Base-by-base conservation (phyloP, 805 yeast species). In the Yarrowia sp. region DNA sequence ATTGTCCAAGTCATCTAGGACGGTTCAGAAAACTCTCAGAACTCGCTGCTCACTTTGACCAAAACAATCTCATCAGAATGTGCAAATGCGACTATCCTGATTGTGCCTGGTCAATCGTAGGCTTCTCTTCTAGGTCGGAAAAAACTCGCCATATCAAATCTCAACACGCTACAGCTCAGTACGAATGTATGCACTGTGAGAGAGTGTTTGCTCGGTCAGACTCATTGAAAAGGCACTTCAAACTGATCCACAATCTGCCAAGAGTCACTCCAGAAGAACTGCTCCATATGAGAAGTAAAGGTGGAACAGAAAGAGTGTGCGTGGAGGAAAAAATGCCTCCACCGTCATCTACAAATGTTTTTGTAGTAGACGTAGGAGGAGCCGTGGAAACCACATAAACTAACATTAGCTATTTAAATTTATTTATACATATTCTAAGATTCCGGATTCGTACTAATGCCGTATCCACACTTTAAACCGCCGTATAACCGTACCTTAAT, bases 41-140 rank as follows among this genome's bases (percentile, higher is more conserved):
- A 6, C 43, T 58, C 4, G 64, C 64, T 14, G 64, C 64, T 3
- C 64, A 58, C 51, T 44, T 58, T 58, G 64, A 58, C 64, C 33
- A 43, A 18, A 15, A 58, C 51, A 58, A 58, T n/a, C 51, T 58
- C 15, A 58, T 41, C 22, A 32, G 64, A 5, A 11, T 44, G 51
- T 43, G 50, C 64, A 58, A 58, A 13, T 58, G 64, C 35, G 64
- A 58, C 43, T 43, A 33, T 14, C 41, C 39, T 1, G 45, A 43
- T 10, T 58, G 64, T 11, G 64, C 51, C 17, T 58, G 64, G 64
- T 58, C 64, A 13, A 58, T 58, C 44, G 64, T 58, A 11, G 64
- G 64, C 41, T 58, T 58, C 11, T 58, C 64, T 3, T 58, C 64
- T 1, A 32, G 64, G 28, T 58, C 64, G 9, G 64, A 58, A 22